Evolutionary conservation across 495 filamentous ascomycete genomes (phyloP), one percentile per base, ranked within the genome.

Genomic region (Podospora appendiculata): DNA sequence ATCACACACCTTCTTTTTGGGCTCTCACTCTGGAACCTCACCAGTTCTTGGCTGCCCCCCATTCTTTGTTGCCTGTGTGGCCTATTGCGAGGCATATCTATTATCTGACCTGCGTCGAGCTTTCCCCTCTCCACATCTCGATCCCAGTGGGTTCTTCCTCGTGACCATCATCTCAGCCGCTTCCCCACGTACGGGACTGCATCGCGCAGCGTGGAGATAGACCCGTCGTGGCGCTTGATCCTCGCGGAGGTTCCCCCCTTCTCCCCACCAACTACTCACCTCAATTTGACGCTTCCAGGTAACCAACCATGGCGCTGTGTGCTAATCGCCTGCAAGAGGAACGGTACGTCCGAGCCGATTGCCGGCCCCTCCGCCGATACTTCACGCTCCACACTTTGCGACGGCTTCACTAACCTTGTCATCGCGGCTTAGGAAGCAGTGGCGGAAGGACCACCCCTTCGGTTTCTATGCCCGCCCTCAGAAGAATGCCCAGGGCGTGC

Each of bases 361-460:
- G 35, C 14, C 0, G 13, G 43, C 32, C 11, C 32, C 47, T 17
- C 39, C 38, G 19, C 42, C 9, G 2, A 25, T 25, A 5, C 25
- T 25, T 2, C 25, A 5, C 25, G 25, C 25, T 2, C 25, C 25
- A 25, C 25, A 25, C 25, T 11, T 8, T 51, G 49, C 40, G 41
- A 36, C 41, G 50, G 50, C 41, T 38, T 51, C 39, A 32, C 57
- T 59, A 47, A 60, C 50, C 41, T 9, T 8, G 9, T 16, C 41
- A 14, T 56, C 42, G 8, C 40, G 19, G 16, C 38, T 45, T 59
- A 96, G 93, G 43, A 96, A 95, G 71, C 89, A 94, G 70, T 99
- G 93, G 93, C 83, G 93, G 43, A 84, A 84, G 53, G 94, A 99
- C 61, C 93, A 99, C 59, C 93, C 93, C 0, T 99, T 97, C 61